Base-by-base conservation (phyloP, 352 stramenopile species). In the Halophytophthora batemanensis region DNA sequence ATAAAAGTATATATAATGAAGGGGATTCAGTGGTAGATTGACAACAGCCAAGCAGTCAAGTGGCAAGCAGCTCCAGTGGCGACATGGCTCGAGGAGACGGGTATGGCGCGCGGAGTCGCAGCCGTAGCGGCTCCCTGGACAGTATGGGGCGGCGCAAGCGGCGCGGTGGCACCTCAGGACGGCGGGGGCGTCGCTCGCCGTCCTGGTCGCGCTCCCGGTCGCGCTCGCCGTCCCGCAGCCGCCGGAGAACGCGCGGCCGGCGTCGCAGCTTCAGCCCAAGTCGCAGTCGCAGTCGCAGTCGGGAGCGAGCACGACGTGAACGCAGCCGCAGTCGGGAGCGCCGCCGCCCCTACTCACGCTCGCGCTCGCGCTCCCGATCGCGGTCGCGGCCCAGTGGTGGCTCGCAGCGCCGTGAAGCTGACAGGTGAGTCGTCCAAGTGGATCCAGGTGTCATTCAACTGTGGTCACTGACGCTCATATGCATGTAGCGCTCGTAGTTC, bases 61-160 rank as follows among this genome's bases (percentile, higher is more conserved):
- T n/a, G n/a, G n/a, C n/a, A n/a, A n/a, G n/a, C n/a, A n/a, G n/a
- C n/a, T n/a, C n/a, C n/a, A n/a, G n/a, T n/a, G n/a, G n/a, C n/a
- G n/a, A n/a, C n/a, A 31, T 31, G 25, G 25, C 25, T 31, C 25
- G 25, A 31, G 25, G 25, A 10, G 25, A 31, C 25, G 25, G 25
- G 25, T 31, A 31, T 31, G 25, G 25, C 25, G 25, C 25, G 25
- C 63, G 50, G 43, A 71, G 58, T 38, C 76, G 76, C 12, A 81
- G 73, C 41, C 70, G 77, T 28, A 89, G 80, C 50, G 53, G 49
- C 18, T 91, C 81, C 18, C 45, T 87, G 22, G 81, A 91, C 64
- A 87, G 72, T 50, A 64, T 87, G 43, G 81, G 81, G 13, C 76
- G 76, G 33, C 48, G 59, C 23, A 38, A 50, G 1, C 50, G 61